Conservation (phyloP, 2,329 filamentous ascomycete species). For the Zymoseptoria tritici region DNA sequence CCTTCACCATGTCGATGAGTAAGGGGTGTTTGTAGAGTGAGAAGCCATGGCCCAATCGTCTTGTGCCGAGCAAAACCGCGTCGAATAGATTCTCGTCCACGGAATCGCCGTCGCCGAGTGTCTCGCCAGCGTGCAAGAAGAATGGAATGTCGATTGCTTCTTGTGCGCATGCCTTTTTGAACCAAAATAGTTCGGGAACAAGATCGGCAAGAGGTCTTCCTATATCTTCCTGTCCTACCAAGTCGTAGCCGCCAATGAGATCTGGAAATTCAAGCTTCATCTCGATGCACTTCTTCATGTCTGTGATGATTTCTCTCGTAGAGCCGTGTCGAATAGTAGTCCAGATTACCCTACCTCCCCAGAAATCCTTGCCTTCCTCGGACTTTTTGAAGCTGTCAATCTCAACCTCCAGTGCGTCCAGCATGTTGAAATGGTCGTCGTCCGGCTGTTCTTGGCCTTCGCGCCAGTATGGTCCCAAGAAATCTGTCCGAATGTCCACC, state of each 20-base stretch:
- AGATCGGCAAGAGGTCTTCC: slow-evolving; percentile 70
- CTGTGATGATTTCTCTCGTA: slow-evolving; percentile 60
- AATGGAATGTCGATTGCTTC: slow-evolving; percentile 79
- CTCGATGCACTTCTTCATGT: slow-evolving; percentile 79
- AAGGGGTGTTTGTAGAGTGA: slow-evolving; percentile 87
- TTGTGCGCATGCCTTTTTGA: slow-evolving; percentile 73
- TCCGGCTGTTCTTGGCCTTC: slow-evolving; percentile 60
- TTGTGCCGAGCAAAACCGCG: slow-evolving; percentile 75
- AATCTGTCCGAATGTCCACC: slow-evolving; percentile 73
- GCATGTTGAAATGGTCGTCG: slow-evolving; percentile 60
- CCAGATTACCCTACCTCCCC: slow-evolving; percentile 81
- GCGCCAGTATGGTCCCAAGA: slow-evolving; percentile 62
- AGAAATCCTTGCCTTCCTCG: slow-evolving; percentile 66
- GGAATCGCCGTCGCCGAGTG: slow-evolving; percentile 66
- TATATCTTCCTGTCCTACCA: slow-evolving; percentile 79
- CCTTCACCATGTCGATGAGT: slow-evolving; percentile 79
- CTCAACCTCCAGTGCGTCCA: slow-evolving; percentile 69
- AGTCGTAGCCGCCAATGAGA: slow-evolving; percentile 77
- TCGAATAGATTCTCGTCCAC: slow-evolving; percentile 85
- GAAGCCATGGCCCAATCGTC: slow-evolving; percentile 84
- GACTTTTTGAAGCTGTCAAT: slow-evolving; percentile 66
- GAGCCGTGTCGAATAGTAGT: slow-evolving; percentile 60
- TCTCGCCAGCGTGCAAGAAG: slow-evolving; percentile 93
- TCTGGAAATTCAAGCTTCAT: slow-evolving; percentile 73
- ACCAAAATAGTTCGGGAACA: slow-evolving; percentile 85